A percentile compares a stretch with the other conserved stretches of the same genome.
Evolutionary conservation across 140 eudicot genomes (phyloP).

Genomic region (Flaveria floridana): DNA sequence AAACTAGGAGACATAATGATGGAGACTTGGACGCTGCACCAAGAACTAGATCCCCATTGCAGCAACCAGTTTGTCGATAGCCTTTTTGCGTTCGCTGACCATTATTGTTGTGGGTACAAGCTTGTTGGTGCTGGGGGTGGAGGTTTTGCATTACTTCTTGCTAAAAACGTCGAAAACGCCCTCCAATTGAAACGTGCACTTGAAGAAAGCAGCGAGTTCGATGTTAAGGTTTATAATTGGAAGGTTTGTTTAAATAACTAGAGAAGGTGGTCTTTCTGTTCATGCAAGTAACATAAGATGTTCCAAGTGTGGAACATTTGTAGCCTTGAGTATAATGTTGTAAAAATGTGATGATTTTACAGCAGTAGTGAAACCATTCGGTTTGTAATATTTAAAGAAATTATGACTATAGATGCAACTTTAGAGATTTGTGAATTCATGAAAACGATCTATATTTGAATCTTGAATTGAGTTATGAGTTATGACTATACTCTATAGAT

Average conservation of each 20-base stretch:
- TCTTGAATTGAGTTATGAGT: too few relatives aligned
- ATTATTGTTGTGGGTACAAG: conserved; percentile 80
- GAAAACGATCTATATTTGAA: too few relatives aligned
- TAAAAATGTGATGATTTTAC: neutral
- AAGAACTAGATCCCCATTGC: conserved; percentile 94
- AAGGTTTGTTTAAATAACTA: conserved; percentile 40
- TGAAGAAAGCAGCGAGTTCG: conserved; percentile 45
- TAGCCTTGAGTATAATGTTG: conserved; percentile 20
- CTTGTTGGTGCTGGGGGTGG: conserved; percentile 99
- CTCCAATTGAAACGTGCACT: conserved; percentile 50
- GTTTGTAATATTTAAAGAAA: neutral
- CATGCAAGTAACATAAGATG: neutral
- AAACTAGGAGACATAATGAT: conserved; percentile 72
- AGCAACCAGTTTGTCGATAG: conserved; percentile 82
- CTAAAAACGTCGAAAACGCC: conserved; percentile 58
- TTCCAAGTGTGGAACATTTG: conserved; percentile 17
- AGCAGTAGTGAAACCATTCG: neutral
- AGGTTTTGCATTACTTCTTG: conserved; percentile 84
- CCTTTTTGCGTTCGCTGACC: conserved; percentile 67
- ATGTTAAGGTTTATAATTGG: conserved; percentile 75
- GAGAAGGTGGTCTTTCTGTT: neutral
- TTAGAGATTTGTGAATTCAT: too few relatives aligned
- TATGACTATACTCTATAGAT: too few relatives aligned
- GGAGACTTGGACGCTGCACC: conserved; percentile 98
- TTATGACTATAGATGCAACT: neutral